Conservation (phyloP, 805 yeast genomes). For the Geotrichum ghanense region DNA sequence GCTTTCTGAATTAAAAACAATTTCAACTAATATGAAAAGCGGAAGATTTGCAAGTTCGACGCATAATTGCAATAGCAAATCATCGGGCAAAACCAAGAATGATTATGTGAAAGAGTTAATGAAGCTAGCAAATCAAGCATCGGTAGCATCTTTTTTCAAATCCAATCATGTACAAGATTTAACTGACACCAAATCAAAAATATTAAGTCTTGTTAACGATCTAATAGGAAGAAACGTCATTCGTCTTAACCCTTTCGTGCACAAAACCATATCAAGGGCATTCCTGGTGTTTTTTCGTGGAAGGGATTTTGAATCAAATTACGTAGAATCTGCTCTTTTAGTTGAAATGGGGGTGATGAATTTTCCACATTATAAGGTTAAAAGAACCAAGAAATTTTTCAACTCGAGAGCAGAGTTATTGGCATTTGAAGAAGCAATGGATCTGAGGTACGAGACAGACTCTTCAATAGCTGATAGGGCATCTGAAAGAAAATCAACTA, state of each 20-base stretch:
- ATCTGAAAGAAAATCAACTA: not conserved
- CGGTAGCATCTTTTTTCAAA: not conserved
- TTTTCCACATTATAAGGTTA: not conserved
- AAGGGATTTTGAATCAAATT: not conserved
- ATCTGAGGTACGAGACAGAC: not conserved
- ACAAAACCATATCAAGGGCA: not conserved
- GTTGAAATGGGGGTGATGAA: not conserved
- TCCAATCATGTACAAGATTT: not conserved
- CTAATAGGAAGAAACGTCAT: not conserved
- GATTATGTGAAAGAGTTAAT: not conserved
- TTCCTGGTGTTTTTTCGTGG: not conserved
- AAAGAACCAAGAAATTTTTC: not conserved
- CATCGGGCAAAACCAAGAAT: not conserved
- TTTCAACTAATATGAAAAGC: not conserved
- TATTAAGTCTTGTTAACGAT: not conserved
- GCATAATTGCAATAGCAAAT: not conserved
- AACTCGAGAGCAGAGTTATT: not conserved
- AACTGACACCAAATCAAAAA: not conserved
- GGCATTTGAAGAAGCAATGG: not conserved
- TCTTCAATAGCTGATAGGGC: not conserved
- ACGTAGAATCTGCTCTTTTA: not conserved
- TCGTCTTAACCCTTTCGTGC: not conserved
- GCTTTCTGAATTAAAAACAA: not conserved
- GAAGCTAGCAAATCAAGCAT: not conserved
- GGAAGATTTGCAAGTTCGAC: not conserved